These are phyloP conservation scores for Alternaria triticina DNA, from an alignment of 2,329 filamentous ascomycete species.

Conservation along the genomic window DNA sequence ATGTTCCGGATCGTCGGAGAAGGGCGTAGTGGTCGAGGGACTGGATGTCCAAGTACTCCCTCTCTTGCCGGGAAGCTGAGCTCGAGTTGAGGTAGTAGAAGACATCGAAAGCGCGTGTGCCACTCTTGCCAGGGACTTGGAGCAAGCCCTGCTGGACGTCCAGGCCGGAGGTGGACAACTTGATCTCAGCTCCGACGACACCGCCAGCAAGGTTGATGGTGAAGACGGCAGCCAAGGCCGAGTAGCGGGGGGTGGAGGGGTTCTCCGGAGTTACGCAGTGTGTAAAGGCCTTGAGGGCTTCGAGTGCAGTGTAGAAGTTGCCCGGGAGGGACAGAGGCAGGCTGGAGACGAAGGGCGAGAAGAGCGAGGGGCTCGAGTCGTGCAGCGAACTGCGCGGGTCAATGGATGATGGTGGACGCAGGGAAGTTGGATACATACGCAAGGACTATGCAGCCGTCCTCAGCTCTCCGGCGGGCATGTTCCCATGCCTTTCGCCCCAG, in stretches of 20 bases:
- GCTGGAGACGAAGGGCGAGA: conserved; percentile 79
- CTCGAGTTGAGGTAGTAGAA: conserved; percentile 96
- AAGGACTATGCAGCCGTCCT: conserved; percentile 91
- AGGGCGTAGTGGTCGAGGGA: conserved; percentile 77
- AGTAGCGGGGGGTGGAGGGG: conserved; percentile 80
- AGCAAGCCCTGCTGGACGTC: conserved; percentile 82
- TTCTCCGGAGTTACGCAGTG: conserved; percentile 88
- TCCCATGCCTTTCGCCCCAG: conserved; percentile 89
- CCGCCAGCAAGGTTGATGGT: conserved; percentile 82
- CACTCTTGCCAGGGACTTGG: conserved; percentile 77
- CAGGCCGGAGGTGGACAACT: conserved; percentile 85
- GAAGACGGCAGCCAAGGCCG: conserved; percentile 79
- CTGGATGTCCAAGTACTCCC: conserved; percentile 85
- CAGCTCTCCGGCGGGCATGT: conserved; percentile 89
- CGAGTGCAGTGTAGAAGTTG: conserved; percentile 77
- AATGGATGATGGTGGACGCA: conserved; percentile 6
- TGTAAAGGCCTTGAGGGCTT: conserved; percentile 84
- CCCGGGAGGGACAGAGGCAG: conserved; percentile 81
- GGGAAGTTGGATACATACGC: conserved; percentile 64
- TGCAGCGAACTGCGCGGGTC: conserved; percentile 75
- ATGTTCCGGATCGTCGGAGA: conserved; percentile 83
- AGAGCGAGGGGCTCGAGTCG: conserved; percentile 82
- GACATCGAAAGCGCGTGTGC: conserved; percentile 93
- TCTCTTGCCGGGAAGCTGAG: conserved; percentile 85
- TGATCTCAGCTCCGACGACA: conserved; percentile 75